These are phyloP conservation scores for Candida nemodendra DNA, from an alignment of 805 yeast species.

Conservation along the genomic window DNA sequence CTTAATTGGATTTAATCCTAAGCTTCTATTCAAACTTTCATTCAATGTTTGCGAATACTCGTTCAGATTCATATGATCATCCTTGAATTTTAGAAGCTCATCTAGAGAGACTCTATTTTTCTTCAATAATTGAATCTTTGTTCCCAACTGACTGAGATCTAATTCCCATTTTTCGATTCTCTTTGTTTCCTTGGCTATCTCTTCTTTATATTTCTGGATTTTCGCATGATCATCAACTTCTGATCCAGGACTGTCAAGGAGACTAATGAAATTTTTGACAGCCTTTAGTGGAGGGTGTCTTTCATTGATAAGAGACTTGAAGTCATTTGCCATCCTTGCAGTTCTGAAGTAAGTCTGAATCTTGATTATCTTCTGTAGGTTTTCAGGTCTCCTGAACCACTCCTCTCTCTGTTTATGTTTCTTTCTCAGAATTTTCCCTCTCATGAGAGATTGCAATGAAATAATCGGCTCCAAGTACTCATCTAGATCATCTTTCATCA, in stretches of 20 bases:
- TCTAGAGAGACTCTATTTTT: slow-evolving; percentile 78
- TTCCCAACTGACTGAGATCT: slow-evolving; percentile 71
- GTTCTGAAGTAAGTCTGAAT: slow-evolving; percentile 77
- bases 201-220: slow-evolving; percentile 64
- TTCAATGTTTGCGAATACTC: slow-evolving; percentile 27
- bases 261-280: slow-evolving; percentile 70
- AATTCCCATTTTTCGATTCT: slow-evolving; percentile 70
- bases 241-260: slow-evolving; percentile 58
- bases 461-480: slow-evolving; percentile 39
- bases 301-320: slow-evolving; percentile 64
- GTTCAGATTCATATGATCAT: slow-evolving; percentile 31
- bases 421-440: slow-evolving; percentile 47
- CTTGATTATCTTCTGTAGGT: slow-evolving; percentile 58
- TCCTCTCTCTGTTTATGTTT: slow-evolving; percentile 33
- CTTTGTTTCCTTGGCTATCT: slow-evolving; percentile 66
- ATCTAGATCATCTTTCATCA: slow-evolving; percentile 52
- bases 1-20: slow-evolving; percentile 20
- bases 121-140: slow-evolving; percentile 73
- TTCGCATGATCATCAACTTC: slow-evolving; percentile 76
- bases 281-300: slow-evolving; percentile 77
- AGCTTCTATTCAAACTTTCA: slow-evolving; percentile 22
- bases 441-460: slow-evolving; percentile 51
- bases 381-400: slow-evolving; percentile 49
- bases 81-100: slow-evolving; percentile 49
- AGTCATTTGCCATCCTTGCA: slow-evolving; percentile 66